phyloP scores from a whole-genome alignment of 805 yeast genomes.

The Metschnikowia chrysomelidarum region DNA sequence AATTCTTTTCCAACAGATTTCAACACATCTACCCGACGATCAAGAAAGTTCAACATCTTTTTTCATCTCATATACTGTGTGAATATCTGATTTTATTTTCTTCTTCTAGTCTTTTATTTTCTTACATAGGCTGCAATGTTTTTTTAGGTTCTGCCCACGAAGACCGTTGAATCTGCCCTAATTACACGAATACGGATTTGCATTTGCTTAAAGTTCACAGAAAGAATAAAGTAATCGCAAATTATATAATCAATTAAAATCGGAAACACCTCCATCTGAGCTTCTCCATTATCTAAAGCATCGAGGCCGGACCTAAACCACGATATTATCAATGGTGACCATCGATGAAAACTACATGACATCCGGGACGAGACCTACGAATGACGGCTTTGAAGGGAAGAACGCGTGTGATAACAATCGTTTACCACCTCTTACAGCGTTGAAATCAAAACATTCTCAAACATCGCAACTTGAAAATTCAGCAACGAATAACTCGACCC shows the following conservation, averaged over 20 bases:
- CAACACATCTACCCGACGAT: conserved; percentile 4
- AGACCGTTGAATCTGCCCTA: conserved; percentile 1
- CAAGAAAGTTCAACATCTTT: conserved; percentile 10
- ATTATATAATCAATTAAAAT: conserved; percentile 1
- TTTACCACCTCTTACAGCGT: too few relatives aligned
- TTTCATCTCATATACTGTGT: conserved; percentile 1
- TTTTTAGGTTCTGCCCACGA: conserved; percentile 5
- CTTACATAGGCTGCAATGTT: conserved; percentile 7
- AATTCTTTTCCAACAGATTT: conserved; percentile 4
- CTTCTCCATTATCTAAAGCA: too few relatives aligned
- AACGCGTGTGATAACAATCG: neutral
- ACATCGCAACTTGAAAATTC: too few relatives aligned
- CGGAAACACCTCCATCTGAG: neutral
- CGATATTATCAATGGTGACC: conserved; percentile 13
- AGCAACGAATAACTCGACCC: conserved; percentile 19
- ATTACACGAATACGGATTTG: too few relatives aligned
- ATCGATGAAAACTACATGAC: conserved; percentile 11
- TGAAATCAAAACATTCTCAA: too few relatives aligned
- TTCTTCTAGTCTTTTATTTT: neutral
- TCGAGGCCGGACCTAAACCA: conserved; percentile 2
- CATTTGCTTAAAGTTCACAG: conserved; percentile 8
- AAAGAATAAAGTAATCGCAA: conserved; percentile 7
- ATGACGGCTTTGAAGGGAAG: conserved; percentile 7
- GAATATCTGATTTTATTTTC: neutral
- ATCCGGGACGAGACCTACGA: conserved; percentile 9